Conservation (phyloP, 345 rosid genomes). For the Reutealis trisperma region DNA sequence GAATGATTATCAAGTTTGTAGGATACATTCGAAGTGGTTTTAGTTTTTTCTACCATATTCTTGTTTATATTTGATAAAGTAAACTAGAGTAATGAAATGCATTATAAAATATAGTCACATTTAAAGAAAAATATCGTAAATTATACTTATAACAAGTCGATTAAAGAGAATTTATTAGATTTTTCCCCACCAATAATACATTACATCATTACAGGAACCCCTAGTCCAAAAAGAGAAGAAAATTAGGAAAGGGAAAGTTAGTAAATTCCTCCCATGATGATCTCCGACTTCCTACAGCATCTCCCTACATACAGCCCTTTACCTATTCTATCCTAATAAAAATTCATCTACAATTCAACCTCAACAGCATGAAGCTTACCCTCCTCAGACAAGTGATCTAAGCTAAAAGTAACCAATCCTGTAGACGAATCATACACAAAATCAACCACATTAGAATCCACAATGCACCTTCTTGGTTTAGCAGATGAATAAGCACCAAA, state of each 20-base stretch:
- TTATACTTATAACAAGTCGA: background rate
- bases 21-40: too few species aligned
- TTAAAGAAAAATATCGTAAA: too few species aligned
- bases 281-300: background rate
- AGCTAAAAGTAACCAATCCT: slow-evolving; percentile 48
- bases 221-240: background rate
- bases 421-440: slow-evolving; percentile 49
- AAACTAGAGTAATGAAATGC: too few species aligned
- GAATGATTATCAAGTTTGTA: too few species aligned
- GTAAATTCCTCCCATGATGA: background rate
- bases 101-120: too few species aligned
- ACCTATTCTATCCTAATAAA: background rate
- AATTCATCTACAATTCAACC: slow-evolving; percentile 37
- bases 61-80: too few species aligned
- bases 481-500: slow-evolving; percentile 75
- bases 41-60: too few species aligned
- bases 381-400: slow-evolving; percentile 53
- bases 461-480: slow-evolving; percentile 64
- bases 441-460: slow-evolving; percentile 48
- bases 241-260: background rate
- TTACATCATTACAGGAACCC: background rate
- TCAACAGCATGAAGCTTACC: slow-evolving; percentile 49
- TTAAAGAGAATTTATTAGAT: background rate
- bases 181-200: background rate
- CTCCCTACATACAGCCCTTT: background rate